Evolutionary conservation across 441 rosid species (phyloP), one percentile per base, ranked within the genome.

Genomic region (Pelargonium myrrhifolium): DNA sequence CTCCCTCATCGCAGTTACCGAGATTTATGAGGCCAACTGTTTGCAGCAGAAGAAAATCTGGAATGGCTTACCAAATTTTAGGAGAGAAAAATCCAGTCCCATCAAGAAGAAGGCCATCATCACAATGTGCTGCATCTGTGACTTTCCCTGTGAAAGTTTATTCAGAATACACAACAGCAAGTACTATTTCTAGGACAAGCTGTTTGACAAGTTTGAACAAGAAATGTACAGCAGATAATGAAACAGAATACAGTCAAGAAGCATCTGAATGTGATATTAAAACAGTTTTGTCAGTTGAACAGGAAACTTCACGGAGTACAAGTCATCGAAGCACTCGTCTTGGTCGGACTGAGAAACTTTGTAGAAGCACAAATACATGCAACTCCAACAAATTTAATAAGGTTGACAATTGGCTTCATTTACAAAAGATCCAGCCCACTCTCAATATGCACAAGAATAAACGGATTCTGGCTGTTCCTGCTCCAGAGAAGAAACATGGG

Each of bases 21-120:
- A 77, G 92, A 73, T 88, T 88, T 77, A 85, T 88, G 95, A 81
- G 83, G 74, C 86, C 91, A 69, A 90, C 95, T 15, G 68, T 81
- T 66, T 81, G 84, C 78, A 90, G 93, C 82, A 79, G 81, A 78
- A 78, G 79, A 68, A 73, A 82, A 80, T 78, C 85, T 3, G 92
- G 81, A 47, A 64, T 55, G 12, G 69, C 77, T 68, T 66, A 26
- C 65, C 80, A 78, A 71, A 64, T 65, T 65, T 72, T 67, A 59
- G 76, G 66, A 62, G 69, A 72, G 55, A 76, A 39, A 43, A 74
- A 75, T 47, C 69, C 75, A 40, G 68, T 68, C 22, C 45, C 40
- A 8, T 62, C 72, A 64, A 75, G 73, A 47, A 80, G 59, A 55
- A 55, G 82, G 20, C 66, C 71, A 75, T 15, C 74, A 42, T 79